Conservation (phyloP, 352 stramenopile genomes). For the Phytophthora pini region DNA sequence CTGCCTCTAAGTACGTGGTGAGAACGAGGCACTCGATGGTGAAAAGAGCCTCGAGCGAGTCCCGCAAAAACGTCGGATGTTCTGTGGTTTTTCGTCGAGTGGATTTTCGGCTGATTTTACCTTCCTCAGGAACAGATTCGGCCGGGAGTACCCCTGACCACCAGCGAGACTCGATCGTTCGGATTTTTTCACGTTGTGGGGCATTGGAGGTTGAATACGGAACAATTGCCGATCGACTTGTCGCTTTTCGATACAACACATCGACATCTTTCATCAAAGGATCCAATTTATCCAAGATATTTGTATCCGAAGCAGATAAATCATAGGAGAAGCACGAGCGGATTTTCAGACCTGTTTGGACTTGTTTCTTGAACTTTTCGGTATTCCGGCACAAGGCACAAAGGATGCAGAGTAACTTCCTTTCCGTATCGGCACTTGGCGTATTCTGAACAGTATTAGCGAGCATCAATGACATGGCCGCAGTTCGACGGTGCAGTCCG, state of each 20-base stretch:
- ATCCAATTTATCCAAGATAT: neutral
- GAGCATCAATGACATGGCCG: too few relatives aligned
- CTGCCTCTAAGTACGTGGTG: slow-evolving; percentile 39
- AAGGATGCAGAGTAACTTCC: neutral
- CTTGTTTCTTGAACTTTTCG: neutral
- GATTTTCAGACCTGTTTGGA: neutral
- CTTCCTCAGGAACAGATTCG: too few relatives aligned
- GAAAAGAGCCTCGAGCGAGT: slow-evolving; percentile 21
- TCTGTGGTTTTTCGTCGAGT: neutral
- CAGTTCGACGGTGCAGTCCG: slow-evolving; percentile 11
- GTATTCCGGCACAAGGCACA: neutral
- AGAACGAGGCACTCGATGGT: slow-evolving; percentile 39
- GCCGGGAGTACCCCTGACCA: too few relatives aligned
- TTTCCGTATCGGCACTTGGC: too few relatives aligned
- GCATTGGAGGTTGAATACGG: too few relatives aligned
- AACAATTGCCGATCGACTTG: neutral
- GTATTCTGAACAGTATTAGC: too few relatives aligned
- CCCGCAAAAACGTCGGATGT: neutral
- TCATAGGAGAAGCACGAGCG: neutral
- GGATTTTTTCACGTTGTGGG: neutral
- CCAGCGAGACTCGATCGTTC: neutral
- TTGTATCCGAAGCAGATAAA: neutral
- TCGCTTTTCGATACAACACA: neutral
- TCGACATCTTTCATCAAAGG: neutral
- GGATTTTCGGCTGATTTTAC: neutral